Evolutionary conservation across 2,329 filamentous ascomycete species (phyloP).

Genomic region (Colletotrichum ledebouriae): DNA sequence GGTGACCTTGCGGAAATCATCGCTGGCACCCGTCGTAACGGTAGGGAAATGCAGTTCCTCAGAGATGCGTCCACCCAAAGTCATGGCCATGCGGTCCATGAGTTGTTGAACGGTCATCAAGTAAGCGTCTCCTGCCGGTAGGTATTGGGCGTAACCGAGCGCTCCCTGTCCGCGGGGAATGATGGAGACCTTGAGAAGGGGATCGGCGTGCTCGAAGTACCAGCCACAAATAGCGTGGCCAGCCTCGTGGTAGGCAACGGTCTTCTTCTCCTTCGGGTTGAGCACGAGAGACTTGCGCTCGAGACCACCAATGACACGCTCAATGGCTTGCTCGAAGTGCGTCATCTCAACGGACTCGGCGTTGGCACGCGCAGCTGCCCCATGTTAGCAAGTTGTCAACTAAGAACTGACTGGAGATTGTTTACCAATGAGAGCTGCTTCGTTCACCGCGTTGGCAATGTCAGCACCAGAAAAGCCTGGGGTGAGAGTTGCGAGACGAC

Average conservation of each 20-base stretch:
- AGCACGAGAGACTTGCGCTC: conserved; percentile 98
- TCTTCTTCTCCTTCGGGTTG: conserved; percentile 92
- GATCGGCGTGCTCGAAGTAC: conserved; percentile 97
- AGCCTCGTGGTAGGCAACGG: conserved; percentile 97
- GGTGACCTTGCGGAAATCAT: conserved; percentile 99
- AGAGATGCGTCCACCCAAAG: conserved; percentile 91
- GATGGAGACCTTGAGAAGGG: conserved; percentile 97
- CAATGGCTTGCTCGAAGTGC: conserved; percentile 97
- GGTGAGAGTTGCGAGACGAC: conserved; percentile 90
- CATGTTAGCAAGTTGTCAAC: conserved; percentile 54
- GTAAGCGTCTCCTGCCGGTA: conserved; percentile 92
- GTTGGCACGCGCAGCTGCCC: conserved; percentile 82
- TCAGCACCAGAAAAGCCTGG: conserved; percentile 98
- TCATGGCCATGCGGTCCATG: conserved; percentile 99
- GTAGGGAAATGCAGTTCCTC: conserved; percentile 98
- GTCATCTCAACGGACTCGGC: conserved; percentile 86
- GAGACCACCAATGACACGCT: conserved; percentile 94
- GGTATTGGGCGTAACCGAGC: conserved; percentile 95
- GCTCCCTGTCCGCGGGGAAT: conserved; percentile 96
- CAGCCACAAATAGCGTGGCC: conserved; percentile 98
- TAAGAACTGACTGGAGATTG: conserved; percentile 37
- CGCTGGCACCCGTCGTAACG: conserved; percentile 93
- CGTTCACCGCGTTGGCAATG: conserved; percentile 98
- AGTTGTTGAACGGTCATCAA: conserved; percentile 96
- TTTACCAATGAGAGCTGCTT: conserved; percentile 95